These are phyloP conservation scores for Arthroderma uncinatum DNA, from an alignment of 2,329 filamentous ascomycete species.

Conservation along the genomic window DNA sequence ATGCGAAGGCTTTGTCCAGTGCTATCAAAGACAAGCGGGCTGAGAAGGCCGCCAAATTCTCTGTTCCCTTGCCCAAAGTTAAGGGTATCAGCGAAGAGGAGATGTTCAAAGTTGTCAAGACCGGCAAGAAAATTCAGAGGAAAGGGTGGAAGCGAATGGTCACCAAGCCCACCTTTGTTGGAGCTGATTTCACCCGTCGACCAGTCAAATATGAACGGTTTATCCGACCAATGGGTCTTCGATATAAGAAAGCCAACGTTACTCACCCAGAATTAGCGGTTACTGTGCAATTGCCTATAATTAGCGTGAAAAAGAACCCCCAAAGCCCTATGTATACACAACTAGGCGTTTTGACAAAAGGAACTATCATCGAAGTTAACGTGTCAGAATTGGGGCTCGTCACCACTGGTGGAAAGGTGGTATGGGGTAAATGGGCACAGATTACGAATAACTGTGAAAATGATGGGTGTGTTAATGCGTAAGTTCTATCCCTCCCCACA, in stretches of 20 bases:
- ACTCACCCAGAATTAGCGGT: constrained; percentile 70
- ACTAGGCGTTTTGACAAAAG: constrained; percentile 77
- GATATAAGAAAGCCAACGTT: constrained; percentile 68
- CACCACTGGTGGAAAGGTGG: constrained; percentile 82
- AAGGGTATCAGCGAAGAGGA: constrained; percentile 89
- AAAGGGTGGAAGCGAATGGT: constrained; percentile 59
- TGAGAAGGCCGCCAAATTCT: constrained; percentile 90
- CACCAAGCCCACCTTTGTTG: constrained; percentile 80
- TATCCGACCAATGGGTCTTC: constrained; percentile 60
- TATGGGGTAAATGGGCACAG: constrained; percentile 79
- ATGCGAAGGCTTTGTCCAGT: constrained; percentile 63
- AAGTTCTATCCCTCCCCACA: constrained; percentile 18
- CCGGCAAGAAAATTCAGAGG: constrained; percentile 86
- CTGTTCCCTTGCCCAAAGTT: constrained; percentile 86
- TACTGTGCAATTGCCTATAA: constrained; percentile 75
- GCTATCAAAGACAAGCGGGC: constrained; percentile 92
- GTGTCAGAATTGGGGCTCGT: constrained; percentile 84
- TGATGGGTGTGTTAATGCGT: constrained; percentile 52
- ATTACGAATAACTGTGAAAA: constrained; percentile 47
- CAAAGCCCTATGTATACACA: constrained; percentile 87
- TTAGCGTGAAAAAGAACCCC: constrained; percentile 72
- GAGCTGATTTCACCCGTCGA: constrained; percentile 74
- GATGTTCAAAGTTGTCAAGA: constrained; percentile 95
- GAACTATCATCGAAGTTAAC: constrained; percentile 81
- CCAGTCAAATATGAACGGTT: constrained; percentile 69